Evolutionary conservation across 2,329 filamentous ascomycete genomes (phyloP).

Genomic region (Colletotrichum higginsianum): DNA sequence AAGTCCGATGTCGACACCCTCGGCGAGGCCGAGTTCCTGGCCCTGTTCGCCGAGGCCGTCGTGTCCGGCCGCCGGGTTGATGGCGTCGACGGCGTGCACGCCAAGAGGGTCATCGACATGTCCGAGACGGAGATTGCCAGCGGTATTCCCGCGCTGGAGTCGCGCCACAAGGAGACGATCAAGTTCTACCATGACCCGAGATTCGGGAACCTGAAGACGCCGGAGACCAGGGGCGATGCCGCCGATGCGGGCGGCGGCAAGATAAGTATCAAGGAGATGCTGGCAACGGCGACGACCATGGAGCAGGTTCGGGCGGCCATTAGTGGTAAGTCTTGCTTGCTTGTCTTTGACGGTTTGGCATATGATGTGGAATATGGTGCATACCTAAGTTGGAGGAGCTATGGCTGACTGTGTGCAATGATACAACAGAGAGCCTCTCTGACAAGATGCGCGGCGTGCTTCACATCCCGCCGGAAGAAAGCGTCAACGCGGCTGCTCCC

Average conservation of each 20-base stretch:
- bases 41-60: conserved; percentile 60
- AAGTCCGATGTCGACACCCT: conserved; percentile 36
- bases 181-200: conserved; percentile 18
- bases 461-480: conserved; percentile 12
- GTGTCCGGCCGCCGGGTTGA: conserved; percentile 48
- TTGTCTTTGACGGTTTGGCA: not conserved
- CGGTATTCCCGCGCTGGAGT: conserved; percentile 15
- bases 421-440: conserved; percentile 3
- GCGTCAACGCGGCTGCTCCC: conserved; percentile 4
- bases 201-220: conserved; percentile 18
- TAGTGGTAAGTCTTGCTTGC: not conserved
- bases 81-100: not conserved
- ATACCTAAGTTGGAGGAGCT: too few relatives aligned
- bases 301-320: conserved; percentile 7
- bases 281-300: conserved; percentile 3
- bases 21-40: conserved; percentile 53
- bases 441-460: conserved; percentile 15
- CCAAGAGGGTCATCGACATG: not conserved
- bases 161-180: conserved; percentile 1
- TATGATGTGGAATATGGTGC: not conserved
- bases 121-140: not conserved
- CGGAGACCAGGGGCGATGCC: not conserved
- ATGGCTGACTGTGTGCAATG: not conserved
- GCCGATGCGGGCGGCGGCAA: not conserved
- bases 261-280: conserved; percentile 13